Percentiles rank a stretch among this genome's conserved stretches.
These are phyloP conservation scores for Irpex lacteus DNA, from an alignment of 1,284 basidiomycete species.

Conservation along the genomic window DNA sequence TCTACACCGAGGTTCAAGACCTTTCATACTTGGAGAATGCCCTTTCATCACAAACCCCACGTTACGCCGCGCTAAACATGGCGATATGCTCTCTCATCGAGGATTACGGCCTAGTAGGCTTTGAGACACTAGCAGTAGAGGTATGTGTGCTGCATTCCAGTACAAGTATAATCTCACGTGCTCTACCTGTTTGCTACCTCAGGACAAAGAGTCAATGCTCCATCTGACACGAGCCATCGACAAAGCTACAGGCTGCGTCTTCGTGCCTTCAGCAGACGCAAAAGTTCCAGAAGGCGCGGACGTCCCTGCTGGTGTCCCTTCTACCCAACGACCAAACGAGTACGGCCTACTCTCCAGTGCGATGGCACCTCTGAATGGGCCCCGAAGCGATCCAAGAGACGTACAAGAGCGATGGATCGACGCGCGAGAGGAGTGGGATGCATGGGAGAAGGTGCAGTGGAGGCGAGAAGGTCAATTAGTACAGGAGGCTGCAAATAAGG, in stretches of 20 bases:
- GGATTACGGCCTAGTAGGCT: conserved; percentile 92
- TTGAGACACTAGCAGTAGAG: conserved; percentile 96
- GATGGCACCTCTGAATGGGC: conserved; percentile 51
- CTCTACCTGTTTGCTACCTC: neutral
- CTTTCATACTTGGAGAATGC: conserved; percentile 84
- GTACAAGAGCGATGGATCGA: conserved; percentile 91
- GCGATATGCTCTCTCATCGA: conserved; percentile 91
- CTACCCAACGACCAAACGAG: conserved; percentile 58
- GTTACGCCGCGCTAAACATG: conserved; percentile 80
- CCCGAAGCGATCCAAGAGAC: conserved; percentile 66
- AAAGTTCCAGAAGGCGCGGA: conserved; percentile 51
- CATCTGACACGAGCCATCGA: conserved; percentile 81
- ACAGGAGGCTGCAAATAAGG: conserved; percentile 31
- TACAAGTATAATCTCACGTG: neutral
- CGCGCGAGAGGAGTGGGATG: conserved; percentile 74
- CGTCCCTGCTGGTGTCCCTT: conserved; percentile 36
- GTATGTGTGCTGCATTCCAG: conserved; percentile 36
- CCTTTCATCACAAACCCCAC: conserved; percentile 63
- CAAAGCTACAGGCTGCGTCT: conserved; percentile 87
- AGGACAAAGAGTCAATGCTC: conserved; percentile 94
- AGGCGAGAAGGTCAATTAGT: conserved; percentile 52
- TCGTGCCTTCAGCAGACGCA: conserved; percentile 60
- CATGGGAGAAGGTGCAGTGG: conserved; percentile 72
- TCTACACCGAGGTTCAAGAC: conserved; percentile 98
- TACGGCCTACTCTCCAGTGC: conserved; percentile 69